Percentiles rank a stretch among this genome's conserved stretches.
Conservation (phyloP, 208 protist genomes). For the Spongospora subterranea region DNA sequence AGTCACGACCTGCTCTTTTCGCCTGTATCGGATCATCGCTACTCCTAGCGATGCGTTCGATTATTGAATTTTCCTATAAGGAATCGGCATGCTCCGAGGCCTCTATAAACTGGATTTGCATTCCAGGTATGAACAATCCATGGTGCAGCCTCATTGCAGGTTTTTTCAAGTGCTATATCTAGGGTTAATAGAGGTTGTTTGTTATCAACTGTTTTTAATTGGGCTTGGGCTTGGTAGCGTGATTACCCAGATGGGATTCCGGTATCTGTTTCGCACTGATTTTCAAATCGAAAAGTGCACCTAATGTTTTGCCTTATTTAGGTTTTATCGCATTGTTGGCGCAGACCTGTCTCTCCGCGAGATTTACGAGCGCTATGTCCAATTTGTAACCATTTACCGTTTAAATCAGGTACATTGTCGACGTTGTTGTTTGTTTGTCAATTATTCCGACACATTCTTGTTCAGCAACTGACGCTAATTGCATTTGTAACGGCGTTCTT, state of each 20-base stretch:
- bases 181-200: constrained; percentile 12
- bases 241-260: constrained; percentile 48
- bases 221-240: constrained; percentile 31
- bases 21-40: constrained; percentile 12
- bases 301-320: neutral
- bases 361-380: constrained; percentile 47
- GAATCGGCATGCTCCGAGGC: neutral
- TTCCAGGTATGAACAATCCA: neutral
- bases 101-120: constrained; percentile 39
- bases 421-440: neutral
- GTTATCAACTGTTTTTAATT: constrained; percentile 26
- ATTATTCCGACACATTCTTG: neutral
- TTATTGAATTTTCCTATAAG: constrained; percentile 54
- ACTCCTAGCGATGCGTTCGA: neutral
- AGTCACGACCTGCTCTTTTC: constrained; percentile 37
- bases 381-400: neutral
- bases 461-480: constrained; percentile 23
- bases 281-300: neutral
- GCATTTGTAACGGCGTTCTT: constrained; percentile 14
- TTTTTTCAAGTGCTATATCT: neutral
- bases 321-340: constrained; percentile 43
- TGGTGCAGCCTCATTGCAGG: neutral
- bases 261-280: neutral
- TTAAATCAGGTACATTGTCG: constrained; percentile 16
- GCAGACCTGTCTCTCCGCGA: constrained; percentile 19